Conservation (phyloP, 1,139 yeast species). For the Taphrina communis region DNA sequence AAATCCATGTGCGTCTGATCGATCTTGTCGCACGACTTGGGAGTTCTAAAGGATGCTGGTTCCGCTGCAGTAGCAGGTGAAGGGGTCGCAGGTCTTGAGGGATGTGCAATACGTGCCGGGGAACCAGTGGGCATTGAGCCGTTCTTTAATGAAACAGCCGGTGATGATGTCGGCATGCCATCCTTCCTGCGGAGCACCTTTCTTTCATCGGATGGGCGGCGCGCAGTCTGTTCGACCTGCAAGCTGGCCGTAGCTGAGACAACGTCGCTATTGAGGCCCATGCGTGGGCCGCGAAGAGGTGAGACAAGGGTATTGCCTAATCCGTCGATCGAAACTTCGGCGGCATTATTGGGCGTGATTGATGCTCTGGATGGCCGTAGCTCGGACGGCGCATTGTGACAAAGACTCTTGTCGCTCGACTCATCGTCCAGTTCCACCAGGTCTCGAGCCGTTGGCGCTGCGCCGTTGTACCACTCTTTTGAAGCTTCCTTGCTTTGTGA, state of each 20-base stretch:
- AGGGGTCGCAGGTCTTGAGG: background rate
- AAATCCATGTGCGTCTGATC: constrained; percentile 7
- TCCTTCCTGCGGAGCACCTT: constrained; percentile 3
- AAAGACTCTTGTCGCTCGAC: background rate
- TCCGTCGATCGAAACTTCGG: constrained; percentile 27
- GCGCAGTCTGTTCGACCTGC: constrained; percentile 6
- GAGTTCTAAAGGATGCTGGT: background rate
- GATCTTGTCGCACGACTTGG: background rate
- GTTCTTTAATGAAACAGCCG: constrained; percentile 1
- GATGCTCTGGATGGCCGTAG: background rate
- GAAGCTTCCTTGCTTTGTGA: background rate
- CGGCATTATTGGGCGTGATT: background rate
- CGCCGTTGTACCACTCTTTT: constrained; percentile 19
- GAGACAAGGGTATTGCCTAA: constrained; percentile 20
- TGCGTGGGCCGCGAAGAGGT: constrained; percentile 23
- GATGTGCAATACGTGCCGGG: background rate
- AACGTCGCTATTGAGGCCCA: constrained; percentile 3
- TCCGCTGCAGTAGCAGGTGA: background rate
- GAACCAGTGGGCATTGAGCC: background rate
- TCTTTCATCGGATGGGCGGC: constrained; percentile 3
- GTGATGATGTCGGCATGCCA: constrained; percentile 11
- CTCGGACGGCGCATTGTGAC: background rate
- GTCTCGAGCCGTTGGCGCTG: constrained; percentile 11
- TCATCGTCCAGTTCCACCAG: constrained; percentile 14
- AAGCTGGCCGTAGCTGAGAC: constrained; percentile 9